Base-by-base conservation (phyloP, 2,329 filamentous ascomycete genomes). In the Tolypocladium cylindrosporum region DNA sequence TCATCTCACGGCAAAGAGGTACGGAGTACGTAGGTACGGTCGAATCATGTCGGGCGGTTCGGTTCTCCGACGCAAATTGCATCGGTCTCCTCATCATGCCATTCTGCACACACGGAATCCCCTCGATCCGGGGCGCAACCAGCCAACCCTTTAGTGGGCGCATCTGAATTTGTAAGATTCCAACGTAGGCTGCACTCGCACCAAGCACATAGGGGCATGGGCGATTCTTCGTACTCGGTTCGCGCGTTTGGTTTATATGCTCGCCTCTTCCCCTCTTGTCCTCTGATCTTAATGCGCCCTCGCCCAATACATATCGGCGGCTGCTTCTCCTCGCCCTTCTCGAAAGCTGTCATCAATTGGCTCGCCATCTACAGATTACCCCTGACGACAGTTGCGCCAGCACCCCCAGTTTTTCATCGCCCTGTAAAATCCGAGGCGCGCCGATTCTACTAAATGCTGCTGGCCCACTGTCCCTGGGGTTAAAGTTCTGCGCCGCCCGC, bases 81-180 rank as follows among this genome's bases (percentile, higher is more conserved):
- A 34, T 34, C 45, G 45, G 27, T 50, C 45, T 50, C 14, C 27
- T 16, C 27, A 37, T 57, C 58, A 56, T 57, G 51, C 57, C 57
- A 59, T 42, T 57, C 36, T 51, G 55, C 37, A 24, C 42, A 21
- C 59, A 9, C 57, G 53, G 57, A 53, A 55, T 6, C 21, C 27
- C 50, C 10, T 56, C 39, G 48, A 54, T 56, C 57, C 48, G 54
- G 37, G 14, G 50, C 14, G 36, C 36, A 37, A 7, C 11, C 11
- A 13, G 3, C 36, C 36, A 37, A 13, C 36, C 36, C 36, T 19
- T 9, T 19, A 31, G 27, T 34, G 3, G 8, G 16, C 13, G 43
- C 43, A 16, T 24, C 14, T 24, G 50, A n/a, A 53, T 53, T 53
- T 37, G 36, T 37, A 31, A 31, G n/a, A n/a, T 42, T 9, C 19